Base-by-base conservation (phyloP, 2,329 filamentous ascomycete genomes). In the Arthrobotrys musiformis region DNA sequence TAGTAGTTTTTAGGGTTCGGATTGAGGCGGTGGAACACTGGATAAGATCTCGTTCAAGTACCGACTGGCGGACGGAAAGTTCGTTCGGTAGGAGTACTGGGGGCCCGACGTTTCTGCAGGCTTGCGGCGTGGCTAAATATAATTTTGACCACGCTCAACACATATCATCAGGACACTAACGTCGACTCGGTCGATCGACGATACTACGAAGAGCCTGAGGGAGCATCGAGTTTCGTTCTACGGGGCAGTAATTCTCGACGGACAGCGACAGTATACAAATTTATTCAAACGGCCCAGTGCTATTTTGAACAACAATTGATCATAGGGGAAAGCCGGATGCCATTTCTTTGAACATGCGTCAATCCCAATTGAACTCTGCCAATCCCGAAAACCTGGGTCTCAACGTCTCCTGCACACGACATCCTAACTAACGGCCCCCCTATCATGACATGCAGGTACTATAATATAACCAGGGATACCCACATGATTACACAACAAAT, bases 401-500 rank as follows among this genome's bases (percentile, higher is more conserved):
- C n/a, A n/a, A n/a, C n/a, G n/a, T n/a, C 26, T 33, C 52, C 15
- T 40, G 33, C 17, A 30, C 8, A 24, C 28, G n/a, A n/a, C 17
- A 4, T 9, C 26, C 15, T 48, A 33, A 13, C 11, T 9, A 9
- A 24, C n/a, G n/a, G n/a, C 6, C 30, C 54, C 54, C 54, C 33
- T 58, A 58, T 58, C 54, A 40, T 58, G 54, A 58, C 54, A 58
- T 58, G 54, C 54, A 58, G 33, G n/a, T n/a, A 40, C 54, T 40
- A 58, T 40, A 58, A 58, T 37, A 58, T 58, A 58, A 24, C 30
- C 54, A 58, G 54, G 52, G 54, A 58, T 40, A 7, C 30, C 17
- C 54, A 58, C 54, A 58, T 58, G 54, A 58, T 58, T 58, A 58
- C 54, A 58, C 54, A 40, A 58, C 54, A 22, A 58, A 37, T 40